Evolutionary conservation across 352 stramenopile species (phyloP).

Genomic region (Pythium utonaiense): DNA sequence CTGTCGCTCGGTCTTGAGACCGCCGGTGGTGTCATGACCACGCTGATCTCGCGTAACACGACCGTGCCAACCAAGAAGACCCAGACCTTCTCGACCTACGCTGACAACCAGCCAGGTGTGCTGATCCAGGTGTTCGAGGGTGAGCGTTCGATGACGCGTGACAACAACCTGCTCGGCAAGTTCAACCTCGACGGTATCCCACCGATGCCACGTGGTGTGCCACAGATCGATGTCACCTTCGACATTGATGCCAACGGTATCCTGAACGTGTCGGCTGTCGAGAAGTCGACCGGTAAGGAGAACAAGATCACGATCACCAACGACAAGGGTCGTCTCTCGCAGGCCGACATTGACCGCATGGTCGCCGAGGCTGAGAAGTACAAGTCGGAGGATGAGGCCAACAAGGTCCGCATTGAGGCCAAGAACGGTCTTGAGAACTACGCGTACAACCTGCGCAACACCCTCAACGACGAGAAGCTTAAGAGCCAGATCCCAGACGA

Average conservation of each 20-base stretch:
- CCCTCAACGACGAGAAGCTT: constrained; percentile 92
- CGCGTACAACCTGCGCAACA: constrained; percentile 95
- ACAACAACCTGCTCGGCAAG: constrained; percentile 99
- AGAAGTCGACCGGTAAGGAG: constrained; percentile 98
- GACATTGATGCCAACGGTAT: constrained; percentile 99
- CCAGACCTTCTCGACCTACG: constrained; percentile 98
- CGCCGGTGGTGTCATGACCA: constrained; percentile 98
- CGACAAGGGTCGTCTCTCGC: constrained; percentile 97
- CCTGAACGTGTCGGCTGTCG: constrained; percentile 96
- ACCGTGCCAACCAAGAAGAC: constrained; percentile 98
- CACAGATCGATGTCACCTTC: constrained; percentile 99
- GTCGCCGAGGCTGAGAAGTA: constrained; percentile 97
- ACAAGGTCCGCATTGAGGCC: constrained; percentile 96
- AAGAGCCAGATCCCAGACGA: constrained; percentile 95
- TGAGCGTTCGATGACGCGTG: constrained; percentile 98
- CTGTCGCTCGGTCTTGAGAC: constrained; percentile 99
- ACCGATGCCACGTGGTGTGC: constrained; percentile 96
- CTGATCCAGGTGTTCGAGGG: constrained; percentile 96
- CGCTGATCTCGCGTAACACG: constrained; percentile 98
- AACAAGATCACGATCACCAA: constrained; percentile 99
- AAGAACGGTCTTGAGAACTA: constrained; percentile 97
- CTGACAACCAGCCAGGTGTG: constrained; percentile 96
- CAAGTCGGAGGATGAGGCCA: constrained; percentile 97
- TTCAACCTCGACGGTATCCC: constrained; percentile 99
- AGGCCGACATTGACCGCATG: constrained; percentile 99